These are phyloP conservation scores for Termitomyces sp. DNA, from an alignment of 768 basidiomycete species.

Conservation along the genomic window DNA sequence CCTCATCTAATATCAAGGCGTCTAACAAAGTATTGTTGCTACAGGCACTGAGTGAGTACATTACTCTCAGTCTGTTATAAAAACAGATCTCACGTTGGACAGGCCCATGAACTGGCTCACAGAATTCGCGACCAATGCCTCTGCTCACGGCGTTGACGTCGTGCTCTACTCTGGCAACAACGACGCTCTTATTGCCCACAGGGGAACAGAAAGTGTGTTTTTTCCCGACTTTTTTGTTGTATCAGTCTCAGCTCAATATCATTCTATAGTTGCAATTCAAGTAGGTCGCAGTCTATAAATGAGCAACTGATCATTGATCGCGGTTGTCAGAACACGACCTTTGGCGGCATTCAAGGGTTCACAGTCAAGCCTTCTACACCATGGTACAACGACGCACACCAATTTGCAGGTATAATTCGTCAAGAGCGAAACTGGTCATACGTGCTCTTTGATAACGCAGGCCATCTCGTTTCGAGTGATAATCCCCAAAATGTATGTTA, in stretches of 20 bases:
- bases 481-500: constrained; percentile 31
- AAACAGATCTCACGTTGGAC: background rate
- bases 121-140: constrained; percentile 62
- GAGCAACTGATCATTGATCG: background rate
- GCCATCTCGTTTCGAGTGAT: constrained; percentile 33
- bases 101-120: constrained; percentile 62
- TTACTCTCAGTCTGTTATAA: background rate
- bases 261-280: constrained; percentile 52
- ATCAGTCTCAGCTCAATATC: constrained; percentile 1
- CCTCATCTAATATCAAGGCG: background rate
- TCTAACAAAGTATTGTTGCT: background rate
- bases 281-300: constrained; percentile 18
- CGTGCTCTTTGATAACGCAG: constrained; percentile 33
- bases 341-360: constrained; percentile 73
- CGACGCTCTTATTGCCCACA: constrained; percentile 59
- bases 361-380: constrained; percentile 61
- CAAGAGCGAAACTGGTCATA: constrained; percentile 70
- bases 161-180: constrained; percentile 66
- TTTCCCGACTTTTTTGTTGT: background rate
- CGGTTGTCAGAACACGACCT: constrained; percentile 60
- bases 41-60: constrained; percentile 29
- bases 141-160: constrained; percentile 43
- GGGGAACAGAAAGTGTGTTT: constrained; percentile 52
- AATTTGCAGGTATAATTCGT: constrained; percentile 64
- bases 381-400: constrained; percentile 54